Conservation (phyloP, 768 basidiomycete genomes). For the Kwoniella dejecticola region DNA sequence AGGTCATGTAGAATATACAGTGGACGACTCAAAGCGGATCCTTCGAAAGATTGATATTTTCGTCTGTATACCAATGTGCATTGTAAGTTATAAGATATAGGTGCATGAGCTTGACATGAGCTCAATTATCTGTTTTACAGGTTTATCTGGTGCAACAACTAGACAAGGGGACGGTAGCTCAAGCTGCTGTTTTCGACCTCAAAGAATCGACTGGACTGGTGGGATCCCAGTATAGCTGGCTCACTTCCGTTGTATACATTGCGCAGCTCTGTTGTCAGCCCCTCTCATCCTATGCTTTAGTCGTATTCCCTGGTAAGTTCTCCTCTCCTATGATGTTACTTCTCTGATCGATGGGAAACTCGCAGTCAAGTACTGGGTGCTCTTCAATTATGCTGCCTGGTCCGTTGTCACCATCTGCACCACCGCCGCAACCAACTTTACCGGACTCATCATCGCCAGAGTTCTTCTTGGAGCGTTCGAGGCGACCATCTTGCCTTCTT, state of each 20-base stretch:
- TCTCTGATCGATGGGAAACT: no score
- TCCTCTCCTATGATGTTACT: no score
- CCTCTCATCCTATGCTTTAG: constrained; percentile 40
- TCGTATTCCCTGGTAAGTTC: constrained; percentile 37
- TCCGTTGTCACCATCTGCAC: constrained; percentile 37
- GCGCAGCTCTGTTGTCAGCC: constrained; percentile 44
- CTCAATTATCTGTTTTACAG: neutral
- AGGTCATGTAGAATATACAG: constrained; percentile 22
- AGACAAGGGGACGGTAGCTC: constrained; percentile 60
- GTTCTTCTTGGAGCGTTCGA: constrained; percentile 56
- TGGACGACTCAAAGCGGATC: constrained; percentile 33
- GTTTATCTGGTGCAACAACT: constrained; percentile 25
- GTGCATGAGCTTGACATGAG: neutral
- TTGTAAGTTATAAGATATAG: constrained; percentile 8
- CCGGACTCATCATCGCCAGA: constrained; percentile 37
- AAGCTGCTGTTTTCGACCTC: constrained; percentile 61
- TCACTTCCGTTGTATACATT: constrained; percentile 24
- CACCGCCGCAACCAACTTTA: constrained; percentile 37
- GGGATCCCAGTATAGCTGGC: constrained; percentile 60
- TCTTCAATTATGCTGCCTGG: constrained; percentile 46
- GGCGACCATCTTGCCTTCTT: constrained; percentile 35
- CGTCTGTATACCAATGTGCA: constrained; percentile 35
- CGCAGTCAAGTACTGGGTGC: constrained; percentile 39
- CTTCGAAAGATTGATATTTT: constrained; percentile 36
- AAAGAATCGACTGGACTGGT: constrained; percentile 46